Evolutionary conservation across 495 filamentous ascomycete genomes (phyloP), one percentile per base, ranked within the genome.

Genomic region (Lophiostoma macrostomum): DNA sequence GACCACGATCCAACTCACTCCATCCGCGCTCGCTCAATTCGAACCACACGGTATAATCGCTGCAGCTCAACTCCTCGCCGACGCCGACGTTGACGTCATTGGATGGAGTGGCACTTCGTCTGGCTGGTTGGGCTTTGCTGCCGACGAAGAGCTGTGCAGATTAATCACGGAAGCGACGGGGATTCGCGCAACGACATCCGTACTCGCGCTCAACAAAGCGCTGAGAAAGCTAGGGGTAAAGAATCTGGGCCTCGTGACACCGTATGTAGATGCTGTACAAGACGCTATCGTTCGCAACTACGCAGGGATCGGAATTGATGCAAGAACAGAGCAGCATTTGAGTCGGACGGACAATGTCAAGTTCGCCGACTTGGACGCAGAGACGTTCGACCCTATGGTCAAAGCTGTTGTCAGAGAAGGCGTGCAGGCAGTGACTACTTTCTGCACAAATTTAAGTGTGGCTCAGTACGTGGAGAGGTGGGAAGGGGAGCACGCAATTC

Each of bases 371-470:
- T 39, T 66, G 18, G 30, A 41, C 11, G 57, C 60, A 28, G 50
- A 52, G 18, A 57, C 45, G 20, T 50, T 68, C 35, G 60, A 62
- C 53, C 47, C 40, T 5, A 49, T 64, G 60, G 60, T 66, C 0
- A 41, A 40, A 13, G 63, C 55, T 0, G 57, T 68, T 1, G 53
- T 64, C 12, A 34, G 35, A n/a, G 28, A 50, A 12, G 53, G 49
- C 6, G 50, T 36, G 16, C 48, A 63, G 49, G 58, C 49, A 11
- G 58, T 62, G 24, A 56, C 46, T 12, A 58, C 59, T 3, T 62
- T 66, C 36, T 68, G 58, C 45, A 68, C 64, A 13, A 68, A 68
- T 45, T 36, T 66, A 18, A 37, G 48, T 30, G 66, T 60, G 4
- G 61, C 61, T 28, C 55, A 61, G 30, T 54, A 57, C 24, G 61